These are phyloP conservation scores for Dothideomycetidae sp. DNA, from an alignment of 2,329 filamentous ascomycete species.

Conservation along the genomic window DNA sequence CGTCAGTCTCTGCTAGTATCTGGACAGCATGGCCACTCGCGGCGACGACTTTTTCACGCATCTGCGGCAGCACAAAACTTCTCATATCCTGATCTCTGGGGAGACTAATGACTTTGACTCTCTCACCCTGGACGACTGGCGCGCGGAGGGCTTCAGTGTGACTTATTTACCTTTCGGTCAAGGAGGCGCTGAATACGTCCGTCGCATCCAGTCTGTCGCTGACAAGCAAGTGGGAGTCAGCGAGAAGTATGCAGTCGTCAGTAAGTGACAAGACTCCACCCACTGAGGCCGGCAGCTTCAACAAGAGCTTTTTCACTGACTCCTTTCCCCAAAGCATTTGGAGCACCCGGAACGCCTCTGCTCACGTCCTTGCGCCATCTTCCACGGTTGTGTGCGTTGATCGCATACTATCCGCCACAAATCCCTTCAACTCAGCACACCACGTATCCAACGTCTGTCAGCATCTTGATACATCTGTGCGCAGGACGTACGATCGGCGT, in stretches of 20 bases:
- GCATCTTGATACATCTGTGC: constrained; percentile 45
- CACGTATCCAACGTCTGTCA: constrained; percentile 29
- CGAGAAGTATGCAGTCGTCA: constrained; percentile 50
- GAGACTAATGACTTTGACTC: constrained; percentile 43
- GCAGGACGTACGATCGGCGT: constrained; percentile 34
- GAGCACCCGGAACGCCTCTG: constrained; percentile 45
- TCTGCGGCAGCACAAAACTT: constrained; percentile 28
- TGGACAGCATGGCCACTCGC: not conserved
- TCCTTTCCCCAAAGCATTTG: constrained; percentile 38
- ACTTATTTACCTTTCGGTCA: constrained; percentile 41
- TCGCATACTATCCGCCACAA: constrained; percentile 48
- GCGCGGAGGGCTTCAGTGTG: constrained; percentile 46
- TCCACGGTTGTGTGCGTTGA: constrained; percentile 43
- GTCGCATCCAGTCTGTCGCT: constrained; percentile 35
- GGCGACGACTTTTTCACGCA: constrained; percentile 20
- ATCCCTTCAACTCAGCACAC: constrained; percentile 39
- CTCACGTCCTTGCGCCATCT: constrained; percentile 21
- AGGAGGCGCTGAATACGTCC: constrained; percentile 34
- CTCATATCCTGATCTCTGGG: constrained; percentile 35
- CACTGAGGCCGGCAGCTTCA: too few relatives aligned
- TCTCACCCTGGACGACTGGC: constrained; percentile 40
- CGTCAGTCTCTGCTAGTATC: not conserved
- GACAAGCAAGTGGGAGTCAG: constrained; percentile 42
- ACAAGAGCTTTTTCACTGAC: constrained; percentile 3
- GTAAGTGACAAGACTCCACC: too few relatives aligned